phyloP scores from a whole-genome alignment of 2,329 filamentous ascomycete species.

The Colletotrichum melonis region DNA sequence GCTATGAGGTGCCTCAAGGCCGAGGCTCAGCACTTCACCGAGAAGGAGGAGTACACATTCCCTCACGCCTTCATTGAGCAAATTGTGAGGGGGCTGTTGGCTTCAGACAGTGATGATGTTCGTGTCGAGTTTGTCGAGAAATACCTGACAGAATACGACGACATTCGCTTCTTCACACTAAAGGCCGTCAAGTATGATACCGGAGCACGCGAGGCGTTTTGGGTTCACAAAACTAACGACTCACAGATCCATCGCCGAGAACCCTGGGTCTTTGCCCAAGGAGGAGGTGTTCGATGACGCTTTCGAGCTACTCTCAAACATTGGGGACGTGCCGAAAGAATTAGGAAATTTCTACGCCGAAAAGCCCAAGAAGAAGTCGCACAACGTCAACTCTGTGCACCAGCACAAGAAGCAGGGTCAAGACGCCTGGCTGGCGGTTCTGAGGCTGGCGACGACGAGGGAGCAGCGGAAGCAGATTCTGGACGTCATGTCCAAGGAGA shows the following conservation, averaged over 20 bases:
- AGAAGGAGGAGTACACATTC: slow-evolving; percentile 75
- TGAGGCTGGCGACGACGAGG: slow-evolving; percentile 74
- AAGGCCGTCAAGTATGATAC: slow-evolving; percentile 73
- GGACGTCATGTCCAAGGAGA: slow-evolving; percentile 77
- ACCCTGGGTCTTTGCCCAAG: slow-evolving; percentile 37
- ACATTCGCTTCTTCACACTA: slow-evolving; percentile 87
- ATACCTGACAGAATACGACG: slow-evolving; percentile 83
- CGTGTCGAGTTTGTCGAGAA: slow-evolving; percentile 80
- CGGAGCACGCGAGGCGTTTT: not conserved
- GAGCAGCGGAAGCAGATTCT: slow-evolving; percentile 85
- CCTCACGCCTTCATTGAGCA: slow-evolving; percentile 73
- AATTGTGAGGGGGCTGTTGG: slow-evolving; percentile 72
- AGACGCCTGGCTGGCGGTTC: slow-evolving; percentile 85
- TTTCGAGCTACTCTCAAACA: slow-evolving; percentile 71
- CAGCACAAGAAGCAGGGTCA: slow-evolving; percentile 85
- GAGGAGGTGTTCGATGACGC: slow-evolving; percentile 64
- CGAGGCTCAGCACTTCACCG: slow-evolving; percentile 73
- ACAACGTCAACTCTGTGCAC: slow-evolving; percentile 71
- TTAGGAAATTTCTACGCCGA: slow-evolving; percentile 76
- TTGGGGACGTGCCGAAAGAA: slow-evolving; percentile 79
- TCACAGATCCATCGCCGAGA: slow-evolving; percentile 46
- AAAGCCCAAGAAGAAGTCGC: slow-evolving; percentile 74
- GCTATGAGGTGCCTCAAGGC: slow-evolving; percentile 88
- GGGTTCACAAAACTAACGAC: slow-evolving; percentile 14
- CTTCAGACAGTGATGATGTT: slow-evolving; percentile 67